These are phyloP conservation scores for Chalciporus chontae DNA, from an alignment of 768 basidiomycete species.

Conservation along the genomic window DNA sequence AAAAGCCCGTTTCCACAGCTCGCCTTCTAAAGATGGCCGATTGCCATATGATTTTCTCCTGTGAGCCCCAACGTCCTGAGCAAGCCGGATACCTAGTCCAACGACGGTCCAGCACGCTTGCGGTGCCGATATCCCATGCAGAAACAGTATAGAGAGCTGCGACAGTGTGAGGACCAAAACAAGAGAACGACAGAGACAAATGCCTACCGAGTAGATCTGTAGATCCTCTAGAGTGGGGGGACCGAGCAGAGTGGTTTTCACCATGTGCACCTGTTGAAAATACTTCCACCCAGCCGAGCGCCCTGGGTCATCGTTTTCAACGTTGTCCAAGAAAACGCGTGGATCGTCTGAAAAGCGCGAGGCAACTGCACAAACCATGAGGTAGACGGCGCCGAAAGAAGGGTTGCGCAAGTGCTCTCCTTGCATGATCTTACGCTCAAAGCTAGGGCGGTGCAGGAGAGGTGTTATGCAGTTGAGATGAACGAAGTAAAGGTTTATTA, in stretches of 20 bases:
- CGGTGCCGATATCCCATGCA: constrained; percentile 56
- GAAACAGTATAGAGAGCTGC: constrained; percentile 67
- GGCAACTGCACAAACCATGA: constrained; percentile 71
- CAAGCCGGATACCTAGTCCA: constrained; percentile 55
- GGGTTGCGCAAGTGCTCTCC: constrained; percentile 50
- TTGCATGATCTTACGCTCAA: constrained; percentile 49
- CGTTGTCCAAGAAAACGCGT: constrained; percentile 41
- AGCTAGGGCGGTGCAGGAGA: constrained; percentile 70
- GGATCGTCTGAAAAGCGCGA: constrained; percentile 55
- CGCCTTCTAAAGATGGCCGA: constrained; percentile 44
- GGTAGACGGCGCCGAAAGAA: constrained; percentile 54
- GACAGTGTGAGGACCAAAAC: constrained; percentile 23
- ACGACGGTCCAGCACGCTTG: constrained; percentile 67
- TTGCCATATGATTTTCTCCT: constrained; percentile 32
- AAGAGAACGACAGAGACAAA: constrained; percentile 4
- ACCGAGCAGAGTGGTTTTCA: constrained; percentile 54
- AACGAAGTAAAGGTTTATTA: constrained; percentile 66
- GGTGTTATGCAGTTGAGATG: constrained; percentile 55
- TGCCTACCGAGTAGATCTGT: constrained; percentile 59
- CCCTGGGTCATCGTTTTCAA: constrained; percentile 28
- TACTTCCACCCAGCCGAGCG: constrained; percentile 54
- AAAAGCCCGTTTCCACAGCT: constrained; percentile 58
- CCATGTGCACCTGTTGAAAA: constrained; percentile 51
- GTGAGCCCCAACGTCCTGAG: constrained; percentile 60
- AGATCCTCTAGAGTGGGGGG: constrained; percentile 64